These are phyloP conservation scores for Ustilago lituana DNA, from an alignment of 1,284 basidiomycete genomes.

Conservation along the genomic window DNA sequence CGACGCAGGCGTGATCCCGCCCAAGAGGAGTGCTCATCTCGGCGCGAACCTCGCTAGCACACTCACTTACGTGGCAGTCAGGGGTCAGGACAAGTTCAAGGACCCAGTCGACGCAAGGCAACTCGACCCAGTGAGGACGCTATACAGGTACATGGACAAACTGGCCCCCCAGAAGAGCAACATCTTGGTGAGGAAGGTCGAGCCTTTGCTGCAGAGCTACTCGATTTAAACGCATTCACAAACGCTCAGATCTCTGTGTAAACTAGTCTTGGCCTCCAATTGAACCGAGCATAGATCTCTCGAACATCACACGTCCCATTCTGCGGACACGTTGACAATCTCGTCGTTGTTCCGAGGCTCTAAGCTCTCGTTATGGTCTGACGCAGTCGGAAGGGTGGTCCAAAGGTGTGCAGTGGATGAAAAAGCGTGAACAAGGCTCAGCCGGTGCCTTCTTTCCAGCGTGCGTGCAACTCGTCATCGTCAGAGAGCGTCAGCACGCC, in stretches of 20 bases:
- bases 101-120: not conserved
- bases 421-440: no score
- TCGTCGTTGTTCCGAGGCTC: no score
- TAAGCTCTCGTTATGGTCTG: no score
- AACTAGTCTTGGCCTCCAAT: no score
- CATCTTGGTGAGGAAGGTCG: constrained; percentile 16
- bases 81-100: constrained; percentile 7
- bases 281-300: no score
- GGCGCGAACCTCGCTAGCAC: not conserved
- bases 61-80: constrained; percentile 23
- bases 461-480: constrained; percentile 36
- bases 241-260: no score
- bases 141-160: constrained; percentile 28
- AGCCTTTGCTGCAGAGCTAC: constrained; percentile 32
- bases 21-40: not conserved
- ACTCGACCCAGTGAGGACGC: constrained; percentile 14
- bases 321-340: no score
- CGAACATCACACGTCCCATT: no score
- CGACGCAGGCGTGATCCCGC: not conserved
- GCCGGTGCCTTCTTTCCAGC: constrained; percentile 53
- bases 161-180: constrained; percentile 5
- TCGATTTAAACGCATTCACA: no score
- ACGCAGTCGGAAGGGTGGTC: no score
- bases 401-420: not conserved
- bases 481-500: constrained; percentile 21